Base-by-base conservation (phyloP, 1,284 basidiomycete species). In the Porphyrellus sp. region DNA sequence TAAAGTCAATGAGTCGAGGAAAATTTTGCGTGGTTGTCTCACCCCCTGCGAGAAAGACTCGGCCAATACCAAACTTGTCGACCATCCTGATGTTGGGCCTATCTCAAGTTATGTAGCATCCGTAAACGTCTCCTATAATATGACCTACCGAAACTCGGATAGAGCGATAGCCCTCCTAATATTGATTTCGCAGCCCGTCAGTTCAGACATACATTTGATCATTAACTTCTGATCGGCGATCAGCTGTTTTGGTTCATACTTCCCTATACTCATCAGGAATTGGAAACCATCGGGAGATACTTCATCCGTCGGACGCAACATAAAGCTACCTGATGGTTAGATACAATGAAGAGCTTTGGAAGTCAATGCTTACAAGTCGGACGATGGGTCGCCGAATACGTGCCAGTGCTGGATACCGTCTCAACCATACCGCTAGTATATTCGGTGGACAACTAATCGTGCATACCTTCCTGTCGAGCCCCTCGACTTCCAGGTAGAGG, bases 401-500 rank as follows among this genome's bases (percentile, higher is more conserved):
- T 37, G 35, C 35, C 20, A 37, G 35, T 37, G 35, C 35, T 37
- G 13, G 16, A 47, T 39, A 9, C 6, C 25, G 23, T 21, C 51
- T 62, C 28, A n/a, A n/a, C 24, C 15, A 12, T 4, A 8, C 12
- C 24, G 27, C 24, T n/a, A n/a, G n/a, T n/a, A n/a, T n/a, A n/a
- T n/a, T n/a, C n/a, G 18, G 12, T 44, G 4, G 30, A 46, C 21
- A 28, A 42, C 20, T 24, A 9, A 28, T n/a, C 1, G 3, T 18
- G 53, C 69, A 7, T 49, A 76, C 77, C 21, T 69, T 58, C 23
- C 62, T 55, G 37, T 65, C 63, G 8, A 75, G 20, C 5, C 70
- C 70, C 39, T 72, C 61, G 0, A 69, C 54, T 7, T 53, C 53
- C 9, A 65, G 15, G 31, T 61, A 62, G n/a, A 79, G 67, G 57